Base-by-base conservation (phyloP, 179 eudicot species). In the Silene coronaria region DNA sequence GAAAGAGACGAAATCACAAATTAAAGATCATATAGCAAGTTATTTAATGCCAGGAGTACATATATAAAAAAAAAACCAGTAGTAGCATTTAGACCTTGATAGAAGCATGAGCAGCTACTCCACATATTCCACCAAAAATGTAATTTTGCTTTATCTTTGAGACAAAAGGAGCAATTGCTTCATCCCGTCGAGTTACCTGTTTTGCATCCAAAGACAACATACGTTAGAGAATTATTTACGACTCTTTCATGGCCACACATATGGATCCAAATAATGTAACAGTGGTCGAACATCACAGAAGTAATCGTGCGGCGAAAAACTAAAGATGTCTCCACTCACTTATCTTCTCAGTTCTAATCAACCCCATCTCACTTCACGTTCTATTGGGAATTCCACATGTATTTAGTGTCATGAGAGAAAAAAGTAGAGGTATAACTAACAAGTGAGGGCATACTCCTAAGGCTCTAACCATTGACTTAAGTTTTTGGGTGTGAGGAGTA, bases 181-280 rank as follows among this genome's bases (percentile, higher is more conserved):
- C 97, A 84, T 96, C 99, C 77, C 99, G 82, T 24, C 96, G 96
- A 67, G 97, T 91, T 76, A 96, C 89, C 99, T 96, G 75, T 59
- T 77, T 69, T 32, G 72, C 13, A 76, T 80, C 34, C 76, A 77
- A 63, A 10, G 19, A 78, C 60, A 27, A 71, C 30, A 21, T 60
- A 67, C 11, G 30, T 9, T 65, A 17, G 68, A n/a, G n/a, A n/a
- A 48, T n/a, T 75, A 42, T 30, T 42, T 42, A 26, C 51, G 70
- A 77, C 23, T 63, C 27, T 23, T 64, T 24, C 57, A 46, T 6
- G 58, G 26, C 57, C 38, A 19, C 59, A 60, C 9, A 68, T 11
- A 17, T 60, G 28, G 3, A 42, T 69, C 67, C 70, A 70, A 38
- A 53, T 11, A 58, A 34, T 10, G 17, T 36, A 9, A 36, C 2